Conservation (phyloP, 2,329 filamentous ascomycete species). For the Ascochyta koolunga region DNA sequence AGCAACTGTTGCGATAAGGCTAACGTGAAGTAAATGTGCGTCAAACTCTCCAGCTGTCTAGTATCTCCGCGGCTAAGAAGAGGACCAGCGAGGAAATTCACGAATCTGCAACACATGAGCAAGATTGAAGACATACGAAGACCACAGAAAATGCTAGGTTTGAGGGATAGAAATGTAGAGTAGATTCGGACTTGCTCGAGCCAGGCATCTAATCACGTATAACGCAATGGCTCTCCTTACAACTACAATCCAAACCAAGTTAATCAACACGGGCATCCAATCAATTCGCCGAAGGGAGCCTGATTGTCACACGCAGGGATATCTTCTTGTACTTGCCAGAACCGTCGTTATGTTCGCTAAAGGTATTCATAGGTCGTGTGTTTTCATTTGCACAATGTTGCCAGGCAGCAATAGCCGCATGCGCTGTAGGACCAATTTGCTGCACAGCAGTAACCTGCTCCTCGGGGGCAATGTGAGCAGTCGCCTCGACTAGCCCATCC, state of each 20-base stretch:
- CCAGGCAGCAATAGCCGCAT: conserved; percentile 41
- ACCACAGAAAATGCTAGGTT: neutral
- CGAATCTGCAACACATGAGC: too few species aligned
- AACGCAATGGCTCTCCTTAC: conserved; percentile 12
- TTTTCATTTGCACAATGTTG: conserved; percentile 29
- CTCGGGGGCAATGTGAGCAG: neutral
- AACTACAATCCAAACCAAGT: conserved; percentile 24
- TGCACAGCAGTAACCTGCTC: conserved; percentile 18
- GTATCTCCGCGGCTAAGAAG: too few species aligned
- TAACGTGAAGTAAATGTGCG: too few species aligned
- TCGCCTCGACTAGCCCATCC: neutral
- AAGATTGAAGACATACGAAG: neutral
- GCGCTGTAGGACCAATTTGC: conserved; percentile 15
- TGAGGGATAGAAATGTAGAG: conserved; percentile 3
- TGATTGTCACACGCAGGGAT: conserved; percentile 34
- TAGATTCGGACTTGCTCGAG: conserved; percentile 3
- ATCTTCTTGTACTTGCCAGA: conserved; percentile 31
- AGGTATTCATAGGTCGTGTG: conserved; percentile 26
- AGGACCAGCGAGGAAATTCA: too few species aligned
- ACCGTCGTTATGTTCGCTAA: conserved; percentile 25
- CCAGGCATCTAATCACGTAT: conserved; percentile 1
- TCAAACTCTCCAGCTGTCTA: too few species aligned
- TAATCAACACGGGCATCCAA: conserved; percentile 25
- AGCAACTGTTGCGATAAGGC: too few species aligned
- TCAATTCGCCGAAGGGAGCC: conserved; percentile 21